These are phyloP conservation scores for Sparassis latifolia DNA, from an alignment of 1,284 basidiomycete species.

Conservation along the genomic window DNA sequence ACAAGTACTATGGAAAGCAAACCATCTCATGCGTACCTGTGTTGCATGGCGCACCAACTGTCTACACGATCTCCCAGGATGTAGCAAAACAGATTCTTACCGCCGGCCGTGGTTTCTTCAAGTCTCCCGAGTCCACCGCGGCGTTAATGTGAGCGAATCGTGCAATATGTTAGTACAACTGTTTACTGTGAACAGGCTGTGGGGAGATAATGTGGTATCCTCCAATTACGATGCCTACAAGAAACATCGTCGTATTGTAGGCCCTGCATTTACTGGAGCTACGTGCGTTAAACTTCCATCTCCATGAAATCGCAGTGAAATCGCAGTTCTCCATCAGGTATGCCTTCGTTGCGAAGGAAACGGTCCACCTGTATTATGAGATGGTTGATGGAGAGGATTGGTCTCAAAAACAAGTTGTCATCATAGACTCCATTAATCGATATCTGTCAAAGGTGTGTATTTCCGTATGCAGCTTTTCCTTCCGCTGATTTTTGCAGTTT, in stretches of 20 bases:
- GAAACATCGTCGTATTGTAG: conserved; percentile 6
- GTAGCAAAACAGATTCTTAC: conserved; percentile 2
- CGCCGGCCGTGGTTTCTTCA: not conserved
- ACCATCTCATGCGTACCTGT: conserved; percentile 6
- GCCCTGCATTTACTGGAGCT: conserved; percentile 4
- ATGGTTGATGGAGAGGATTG: conserved; percentile 6
- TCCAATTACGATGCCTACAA: conserved; percentile 7
- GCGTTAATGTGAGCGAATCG: too few relatives aligned
- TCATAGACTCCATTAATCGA: not conserved
- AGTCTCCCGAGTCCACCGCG: too few relatives aligned
- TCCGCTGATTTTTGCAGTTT: not conserved
- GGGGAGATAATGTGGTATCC: conserved; percentile 7
- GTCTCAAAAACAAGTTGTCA: not conserved
- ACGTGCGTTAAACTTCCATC: conserved; percentile 1
- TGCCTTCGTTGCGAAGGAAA: conserved; percentile 2
- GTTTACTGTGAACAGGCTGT: not conserved
- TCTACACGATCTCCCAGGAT: conserved; percentile 5
- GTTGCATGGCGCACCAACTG: conserved; percentile 1
- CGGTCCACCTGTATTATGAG: conserved; percentile 3
- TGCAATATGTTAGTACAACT: too few relatives aligned
- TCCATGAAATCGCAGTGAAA: too few relatives aligned
- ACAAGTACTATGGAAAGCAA: conserved; percentile 3
- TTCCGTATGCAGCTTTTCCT: not conserved
- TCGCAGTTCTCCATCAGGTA: not conserved
- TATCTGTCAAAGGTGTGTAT: not conserved